phyloP scores from a whole-genome alignment of 1,284 basidiomycete genomes.

The Cryptococcus sp. region DNA sequence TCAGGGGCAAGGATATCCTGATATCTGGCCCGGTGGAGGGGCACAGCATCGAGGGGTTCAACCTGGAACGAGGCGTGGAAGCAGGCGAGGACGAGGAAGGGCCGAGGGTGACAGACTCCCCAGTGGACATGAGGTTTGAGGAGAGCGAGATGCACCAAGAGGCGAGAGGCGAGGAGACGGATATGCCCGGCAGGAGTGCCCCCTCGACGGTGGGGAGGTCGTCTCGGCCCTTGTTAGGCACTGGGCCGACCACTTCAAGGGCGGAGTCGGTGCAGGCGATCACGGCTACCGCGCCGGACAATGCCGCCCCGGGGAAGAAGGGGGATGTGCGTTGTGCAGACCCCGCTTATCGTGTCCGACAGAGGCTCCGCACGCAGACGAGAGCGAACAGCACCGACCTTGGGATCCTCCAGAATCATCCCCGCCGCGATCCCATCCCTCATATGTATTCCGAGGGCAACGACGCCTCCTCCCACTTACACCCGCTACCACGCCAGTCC shows the following conservation, averaged over 20 bases:
- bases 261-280: conserved; percentile 2
- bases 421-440: background rate
- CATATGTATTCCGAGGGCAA: background rate
- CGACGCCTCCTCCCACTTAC: background rate
- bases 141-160: background rate
- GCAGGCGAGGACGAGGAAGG: background rate
- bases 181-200: background rate
- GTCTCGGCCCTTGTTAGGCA: background rate
- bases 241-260: background rate
- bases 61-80: conserved; percentile 10
- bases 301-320: no score
- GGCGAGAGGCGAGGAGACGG: background rate
- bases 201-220: conserved; percentile 12
- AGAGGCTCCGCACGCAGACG: conserved; percentile 12
- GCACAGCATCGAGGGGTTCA: conserved; percentile 10
- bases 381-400: conserved; percentile 5
- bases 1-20: background rate
- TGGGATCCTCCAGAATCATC: background rate
- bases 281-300: conserved; percentile 4
- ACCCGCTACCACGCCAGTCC: background rate
- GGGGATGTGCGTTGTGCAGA: background rate
- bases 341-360: conserved; percentile 2
- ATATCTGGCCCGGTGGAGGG: conserved; percentile 15
- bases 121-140: conserved; percentile 7
- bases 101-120: conserved; percentile 10